A percentile compares a stretch with the other conserved stretches of the same genome.
Conservation (phyloP, 176 grass and related monocot species). For the Sorghum bicolor region Sorghum_bicolor_NCBIv3 NC_012875.2:53548501-53549000, state of each 20-base stretch:
- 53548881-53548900: slow-evolving; percentile 1
- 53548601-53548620: slow-evolving; percentile 31
- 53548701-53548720: slow-evolving; percentile 26
- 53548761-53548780: slow-evolving; percentile 18
- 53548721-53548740: slow-evolving; percentile 25
- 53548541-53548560: slow-evolving; percentile 42
- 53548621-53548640: slow-evolving; percentile 23
- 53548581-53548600: slow-evolving; percentile 36
- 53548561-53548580: slow-evolving; percentile 47
- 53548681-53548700: not conserved
- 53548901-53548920: not conserved
- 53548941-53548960: not conserved
- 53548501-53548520: not conserved
- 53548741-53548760: slow-evolving; percentile 14
- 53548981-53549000: not conserved
- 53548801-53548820: slow-evolving; percentile 33
- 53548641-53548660: slow-evolving; percentile 34
- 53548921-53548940: slow-evolving; percentile 11
- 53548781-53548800: slow-evolving; percentile 22
- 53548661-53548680: not conserved
- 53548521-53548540: slow-evolving; percentile 22
- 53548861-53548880: slow-evolving; percentile 52
- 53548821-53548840: slow-evolving; percentile 32
- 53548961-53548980: not conserved
- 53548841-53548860: not conserved